Evolutionary conservation across 805 yeast genomes (phyloP).

Genomic region (Sugiyamaella smithiae): DNA sequence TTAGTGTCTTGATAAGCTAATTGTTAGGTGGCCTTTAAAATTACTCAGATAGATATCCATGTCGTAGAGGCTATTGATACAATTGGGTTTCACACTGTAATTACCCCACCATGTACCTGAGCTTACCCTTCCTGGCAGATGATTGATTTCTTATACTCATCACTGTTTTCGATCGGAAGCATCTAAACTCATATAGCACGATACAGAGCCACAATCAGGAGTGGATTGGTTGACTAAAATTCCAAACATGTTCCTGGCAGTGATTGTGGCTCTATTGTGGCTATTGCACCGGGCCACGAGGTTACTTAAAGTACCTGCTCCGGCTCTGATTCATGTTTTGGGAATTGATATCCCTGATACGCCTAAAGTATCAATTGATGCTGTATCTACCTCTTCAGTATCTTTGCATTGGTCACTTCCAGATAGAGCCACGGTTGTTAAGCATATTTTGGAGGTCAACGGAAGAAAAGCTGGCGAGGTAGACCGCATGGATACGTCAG

Average conservation of each 20-base stretch:
- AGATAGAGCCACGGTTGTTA: constrained; percentile 29
- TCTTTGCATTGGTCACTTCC: constrained; percentile 37
- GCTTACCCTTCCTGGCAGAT: too few species aligned
- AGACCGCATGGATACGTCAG: constrained; percentile 34
- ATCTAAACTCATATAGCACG: too few species aligned
- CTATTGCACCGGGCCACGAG: constrained; percentile 35
- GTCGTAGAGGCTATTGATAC: too few species aligned
- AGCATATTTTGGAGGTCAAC: constrained; percentile 35
- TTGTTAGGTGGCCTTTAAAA: too few species aligned
- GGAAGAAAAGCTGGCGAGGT: constrained; percentile 33
- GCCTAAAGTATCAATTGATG: constrained; percentile 34
- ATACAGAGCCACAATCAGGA: constrained; percentile 1
- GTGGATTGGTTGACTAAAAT: not conserved
- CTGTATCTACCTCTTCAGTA: constrained; percentile 30
- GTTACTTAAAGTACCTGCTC: constrained; percentile 35
- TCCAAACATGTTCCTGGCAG: constrained; percentile 24
- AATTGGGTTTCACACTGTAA: too few species aligned
- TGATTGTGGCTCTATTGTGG: constrained; percentile 34
- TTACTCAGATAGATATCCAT: too few species aligned
- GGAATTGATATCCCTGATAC: constrained; percentile 38
- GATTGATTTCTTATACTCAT: too few species aligned
- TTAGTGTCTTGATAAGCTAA: too few species aligned
- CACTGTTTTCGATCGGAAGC: too few species aligned
- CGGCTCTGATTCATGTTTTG: constrained; percentile 32
- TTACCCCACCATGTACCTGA: too few species aligned